These are phyloP conservation scores for Asterionellopsis glacialis DNA, from an alignment of 108 stramenopile species.

Conservation along the genomic window DNA sequence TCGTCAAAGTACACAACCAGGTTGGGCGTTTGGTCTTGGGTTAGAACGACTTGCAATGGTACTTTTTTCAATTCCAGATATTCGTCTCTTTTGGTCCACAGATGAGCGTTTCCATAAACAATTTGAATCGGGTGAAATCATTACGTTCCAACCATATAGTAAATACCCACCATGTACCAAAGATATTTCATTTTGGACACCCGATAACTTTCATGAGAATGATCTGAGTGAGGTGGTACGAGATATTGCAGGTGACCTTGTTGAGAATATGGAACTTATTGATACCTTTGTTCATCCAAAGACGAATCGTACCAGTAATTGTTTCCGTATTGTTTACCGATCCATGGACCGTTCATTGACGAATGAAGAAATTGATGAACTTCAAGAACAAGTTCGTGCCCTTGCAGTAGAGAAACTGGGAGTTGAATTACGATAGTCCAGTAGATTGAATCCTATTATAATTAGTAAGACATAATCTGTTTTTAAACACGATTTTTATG, in stretches of 20 bases:
- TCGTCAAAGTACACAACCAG: constrained; percentile 34
- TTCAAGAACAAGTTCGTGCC: constrained; percentile 79
- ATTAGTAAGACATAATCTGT: too few relatives aligned
- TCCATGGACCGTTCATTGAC: constrained; percentile 96
- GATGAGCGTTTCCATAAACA: constrained; percentile 89
- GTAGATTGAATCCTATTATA: too few relatives aligned
- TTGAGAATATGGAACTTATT: constrained; percentile 84
- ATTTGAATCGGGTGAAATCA: constrained; percentile 74
- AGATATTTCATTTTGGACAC: constrained; percentile 91
- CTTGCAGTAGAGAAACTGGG: constrained; percentile 10
- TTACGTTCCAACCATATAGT: constrained; percentile 84
- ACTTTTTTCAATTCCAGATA: constrained; percentile 93
- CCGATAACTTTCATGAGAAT: constrained; percentile 61
- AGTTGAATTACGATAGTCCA: constrained; percentile 28
- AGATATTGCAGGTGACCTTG: constrained; percentile 90
- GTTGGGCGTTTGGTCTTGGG: constrained; percentile 96
- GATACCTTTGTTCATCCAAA: constrained; percentile 95
- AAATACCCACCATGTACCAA: constrained; percentile 95
- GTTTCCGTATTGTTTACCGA: constrained; percentile 92
- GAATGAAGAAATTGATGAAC: constrained; percentile 91
- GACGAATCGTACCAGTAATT: constrained; percentile 67
- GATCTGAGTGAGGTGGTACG: constrained; percentile 89
- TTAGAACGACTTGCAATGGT: constrained; percentile 97
- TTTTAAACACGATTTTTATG: too few relatives aligned
- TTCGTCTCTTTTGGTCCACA: constrained; percentile 94